Evolutionary conservation across 371 early-diverging fungal genomes (phyloP), one percentile per base, ranked within the genome.

Genomic region (Phascolomyces articulosus): DNA sequence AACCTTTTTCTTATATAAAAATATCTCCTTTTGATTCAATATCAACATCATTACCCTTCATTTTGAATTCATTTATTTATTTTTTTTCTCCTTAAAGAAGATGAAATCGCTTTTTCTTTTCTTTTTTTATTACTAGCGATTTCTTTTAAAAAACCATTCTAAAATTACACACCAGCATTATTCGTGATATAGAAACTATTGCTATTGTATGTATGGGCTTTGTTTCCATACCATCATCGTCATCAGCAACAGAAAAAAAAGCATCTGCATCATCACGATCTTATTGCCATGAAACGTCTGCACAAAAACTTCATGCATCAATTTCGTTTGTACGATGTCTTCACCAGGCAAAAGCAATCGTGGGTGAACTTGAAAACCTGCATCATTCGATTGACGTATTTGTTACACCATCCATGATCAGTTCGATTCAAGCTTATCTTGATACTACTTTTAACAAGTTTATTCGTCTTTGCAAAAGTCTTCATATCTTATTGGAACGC

Each of bases 401-500:
- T 31, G 13, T 55, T 6, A 28, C 34, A 24, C 56, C 51, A 8
- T 9, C 7, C 20, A 23, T 51, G 23, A 51, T 51, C 51, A 20
- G 6, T 13, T 55, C 56, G 4, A 31, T 38, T 21, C 29, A 55
- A 15, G 29, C 56, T 29, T 55, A 38, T 31, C 56, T 31, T 8
- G 38, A 55, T 20, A 55, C 20, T 8, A 55, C 56, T 18, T 51
- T 23, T 51, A 51, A 29, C 56, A 55, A 55, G 18, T 31, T 55
- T 31, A 20, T 23, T 38, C 56, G 38, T 20, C 16, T 55, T 7
- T 55, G 56, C 56, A 55, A 55, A 18, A 20, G 10, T 13, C 56
- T 55, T 7, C 56, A 20, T 9, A 1, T 20, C 20, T 10, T 55
- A 4, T 31, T 55, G 8, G 6, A 20, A 6, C 29, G 38, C 4